Conservation (phyloP, 2,329 filamentous ascomycete species). For the Sporothrix pseudoabietina region DNA sequence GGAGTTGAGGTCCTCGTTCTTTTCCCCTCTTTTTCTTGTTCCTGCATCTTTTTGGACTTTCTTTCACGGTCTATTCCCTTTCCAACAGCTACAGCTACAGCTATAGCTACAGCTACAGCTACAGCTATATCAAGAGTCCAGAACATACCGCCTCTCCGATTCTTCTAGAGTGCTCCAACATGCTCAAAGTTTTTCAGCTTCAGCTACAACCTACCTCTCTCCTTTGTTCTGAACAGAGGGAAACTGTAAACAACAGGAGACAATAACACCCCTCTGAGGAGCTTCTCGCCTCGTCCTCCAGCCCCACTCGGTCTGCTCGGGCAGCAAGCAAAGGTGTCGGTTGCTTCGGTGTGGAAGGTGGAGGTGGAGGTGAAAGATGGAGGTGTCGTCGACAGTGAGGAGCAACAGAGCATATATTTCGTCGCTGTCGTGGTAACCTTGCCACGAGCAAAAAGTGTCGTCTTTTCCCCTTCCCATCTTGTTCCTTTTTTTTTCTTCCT, state of each 20-base stretch:
- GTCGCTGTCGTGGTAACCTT: neutral
- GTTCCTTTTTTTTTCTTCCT: neutral
- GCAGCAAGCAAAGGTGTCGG: neutral
- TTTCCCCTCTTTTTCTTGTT: neutral
- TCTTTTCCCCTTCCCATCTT: neutral
- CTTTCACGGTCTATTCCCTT: neutral
- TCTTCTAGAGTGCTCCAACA: no score
- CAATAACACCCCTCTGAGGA: neutral
- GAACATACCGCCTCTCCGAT: no score
- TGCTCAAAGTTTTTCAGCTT: no score
- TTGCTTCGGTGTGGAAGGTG: neutral
- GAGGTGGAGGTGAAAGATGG: neutral
- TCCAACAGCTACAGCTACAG: neutral
- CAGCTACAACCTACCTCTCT: neutral
- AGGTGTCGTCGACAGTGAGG: neutral
- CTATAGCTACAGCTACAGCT: neutral
- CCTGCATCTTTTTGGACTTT: neutral
- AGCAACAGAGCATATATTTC: neutral
- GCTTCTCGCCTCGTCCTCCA: neutral
- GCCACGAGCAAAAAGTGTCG: neutral
- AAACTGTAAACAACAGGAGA: neutral
- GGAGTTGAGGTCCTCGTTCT: neutral
- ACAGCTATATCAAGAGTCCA: neutral
- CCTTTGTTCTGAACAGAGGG: neutral
- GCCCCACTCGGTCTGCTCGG: neutral